A percentile compares a stretch with the other conserved stretches of the same genome.
These are phyloP conservation scores for Brassica incana DNA, from an alignment of 345 rosid genomes.

Conservation along the genomic window DNA sequence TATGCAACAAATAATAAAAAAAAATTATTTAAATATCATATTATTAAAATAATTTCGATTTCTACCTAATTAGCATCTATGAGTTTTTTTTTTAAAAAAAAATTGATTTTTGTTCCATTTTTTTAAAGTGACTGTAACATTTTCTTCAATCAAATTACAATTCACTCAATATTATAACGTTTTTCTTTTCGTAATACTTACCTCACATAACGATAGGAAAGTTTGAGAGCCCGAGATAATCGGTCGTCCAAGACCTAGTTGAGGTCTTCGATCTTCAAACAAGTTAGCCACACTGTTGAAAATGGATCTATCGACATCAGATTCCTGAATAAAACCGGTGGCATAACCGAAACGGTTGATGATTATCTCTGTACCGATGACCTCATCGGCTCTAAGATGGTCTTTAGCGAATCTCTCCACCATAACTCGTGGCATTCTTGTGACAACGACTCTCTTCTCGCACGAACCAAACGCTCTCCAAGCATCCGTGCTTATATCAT, in stretches of 20 bases:
- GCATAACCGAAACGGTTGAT: slow-evolving; percentile 70
- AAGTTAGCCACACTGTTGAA: slow-evolving; percentile 42
- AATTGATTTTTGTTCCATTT: neutral
- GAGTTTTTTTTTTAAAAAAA: neutral
- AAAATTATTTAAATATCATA: neutral
- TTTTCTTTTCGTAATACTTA: slow-evolving; percentile 32
- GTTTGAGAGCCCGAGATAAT: slow-evolving; percentile 29
- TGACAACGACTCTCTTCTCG: slow-evolving; percentile 69
- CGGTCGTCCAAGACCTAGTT: slow-evolving; percentile 52
- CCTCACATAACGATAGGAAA: slow-evolving; percentile 68
- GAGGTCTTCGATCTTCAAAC: slow-evolving; percentile 55
- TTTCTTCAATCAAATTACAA: neutral
- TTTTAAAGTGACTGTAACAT: neutral
- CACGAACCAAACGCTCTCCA: slow-evolving; percentile 65
- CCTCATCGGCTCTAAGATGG: slow-evolving; percentile 75
- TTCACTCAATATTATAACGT: neutral
- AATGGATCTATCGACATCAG: slow-evolving; percentile 31
- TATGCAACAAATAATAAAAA: neutral
- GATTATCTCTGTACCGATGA: slow-evolving; percentile 62
- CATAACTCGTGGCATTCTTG: slow-evolving; percentile 72
- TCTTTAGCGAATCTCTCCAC: slow-evolving; percentile 77
- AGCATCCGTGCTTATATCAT: slow-evolving; percentile 64
- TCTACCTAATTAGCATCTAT: neutral
- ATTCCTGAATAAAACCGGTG: slow-evolving; percentile 52
- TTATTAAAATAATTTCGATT: neutral